phyloP scores from a whole-genome alignment of 179 eudicot species.

The Pouteria campechiana region DNA sequence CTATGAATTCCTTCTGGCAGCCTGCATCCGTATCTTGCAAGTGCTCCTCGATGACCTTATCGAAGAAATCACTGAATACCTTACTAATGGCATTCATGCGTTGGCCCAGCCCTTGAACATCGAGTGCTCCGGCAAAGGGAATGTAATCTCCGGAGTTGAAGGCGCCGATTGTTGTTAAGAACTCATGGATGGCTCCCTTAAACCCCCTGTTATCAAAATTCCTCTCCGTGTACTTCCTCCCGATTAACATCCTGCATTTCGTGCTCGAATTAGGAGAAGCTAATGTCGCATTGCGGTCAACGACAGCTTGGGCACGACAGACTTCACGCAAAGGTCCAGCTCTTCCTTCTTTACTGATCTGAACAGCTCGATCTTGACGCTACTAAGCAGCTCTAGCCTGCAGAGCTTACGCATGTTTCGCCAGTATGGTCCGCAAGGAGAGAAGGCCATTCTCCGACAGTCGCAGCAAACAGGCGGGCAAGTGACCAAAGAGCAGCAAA shows the following conservation, averaged over 20 bases:
- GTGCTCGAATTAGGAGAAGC: constrained; percentile 5
- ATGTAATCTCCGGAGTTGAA: constrained; percentile 25
- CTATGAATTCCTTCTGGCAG: constrained; percentile 22
- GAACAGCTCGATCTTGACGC: constrained; percentile 11
- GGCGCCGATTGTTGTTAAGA: constrained; percentile 9
- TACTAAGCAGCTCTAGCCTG: constrained; percentile 20
- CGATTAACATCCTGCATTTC: constrained; percentile 29
- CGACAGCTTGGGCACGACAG: neutral
- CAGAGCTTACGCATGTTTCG: constrained; percentile 25
- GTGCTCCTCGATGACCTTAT: constrained; percentile 26
- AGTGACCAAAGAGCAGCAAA: no score
- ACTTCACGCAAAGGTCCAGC: constrained; percentile 4
- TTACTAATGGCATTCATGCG: constrained; percentile 17
- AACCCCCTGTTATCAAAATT: constrained; percentile 27
- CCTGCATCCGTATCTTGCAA: neutral
- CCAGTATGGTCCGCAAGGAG: constrained; percentile 29
- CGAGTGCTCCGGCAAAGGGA: constrained; percentile 21
- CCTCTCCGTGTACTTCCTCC: constrained; percentile 14
- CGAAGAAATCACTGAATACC: constrained; percentile 20
- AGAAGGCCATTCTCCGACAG: constrained; percentile 19
- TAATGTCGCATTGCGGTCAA: constrained; percentile 12
- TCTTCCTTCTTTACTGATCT: constrained; percentile 17
- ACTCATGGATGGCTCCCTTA: constrained; percentile 20
- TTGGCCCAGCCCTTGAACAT: constrained; percentile 21
- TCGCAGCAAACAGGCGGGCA: no score